A percentile compares a stretch with the other conserved stretches of the same genome.
These are phyloP conservation scores for Stagonosporopsis tanaceti DNA, from an alignment of 2,329 filamentous ascomycete genomes.

Conservation along the genomic window DNA sequence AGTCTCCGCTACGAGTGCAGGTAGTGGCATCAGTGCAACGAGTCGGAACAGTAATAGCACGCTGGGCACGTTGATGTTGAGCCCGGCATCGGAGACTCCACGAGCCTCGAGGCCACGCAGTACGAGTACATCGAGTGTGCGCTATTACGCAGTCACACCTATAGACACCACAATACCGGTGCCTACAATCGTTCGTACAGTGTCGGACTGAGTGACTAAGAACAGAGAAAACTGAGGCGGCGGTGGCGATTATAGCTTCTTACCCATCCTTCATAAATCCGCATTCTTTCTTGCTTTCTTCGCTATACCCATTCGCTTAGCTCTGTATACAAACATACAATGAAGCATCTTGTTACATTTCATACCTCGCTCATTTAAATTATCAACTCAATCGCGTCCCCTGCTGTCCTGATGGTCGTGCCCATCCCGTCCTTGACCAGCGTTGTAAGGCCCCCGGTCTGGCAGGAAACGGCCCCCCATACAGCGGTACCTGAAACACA, in stretches of 20 bases:
- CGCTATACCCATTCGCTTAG: conserved; percentile 15
- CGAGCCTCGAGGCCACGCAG: conserved; percentile 34
- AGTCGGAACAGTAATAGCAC: conserved; percentile 31
- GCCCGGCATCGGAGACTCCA: conserved; percentile 31
- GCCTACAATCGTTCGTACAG: conserved; percentile 43
- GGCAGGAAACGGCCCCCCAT: conserved; percentile 6
- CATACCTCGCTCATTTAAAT: not conserved
- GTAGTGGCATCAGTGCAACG: conserved; percentile 31
- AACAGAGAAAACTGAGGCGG: not conserved
- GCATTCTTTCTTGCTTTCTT: conserved; percentile 3
- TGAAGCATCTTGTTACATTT: not conserved
- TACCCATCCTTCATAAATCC: not conserved
- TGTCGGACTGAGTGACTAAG: conserved; percentile 24
- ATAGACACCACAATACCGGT: conserved; percentile 30
- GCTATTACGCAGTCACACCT: conserved; percentile 44
- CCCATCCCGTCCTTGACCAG: not conserved
- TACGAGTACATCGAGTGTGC: conserved; percentile 38
- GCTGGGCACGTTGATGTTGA: conserved; percentile 33
- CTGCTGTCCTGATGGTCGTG: not conserved
- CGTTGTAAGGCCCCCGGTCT: conserved; percentile 10
- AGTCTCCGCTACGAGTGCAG: conserved; percentile 27
- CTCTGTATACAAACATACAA: not conserved
- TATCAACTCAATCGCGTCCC: not conserved
- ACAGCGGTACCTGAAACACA: conserved; percentile 4
- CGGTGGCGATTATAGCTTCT: not conserved